These are phyloP conservation scores for Cyberlindnera euphorbiae DNA, from an alignment of 805 yeast genomes.

Conservation along the genomic window DNA sequence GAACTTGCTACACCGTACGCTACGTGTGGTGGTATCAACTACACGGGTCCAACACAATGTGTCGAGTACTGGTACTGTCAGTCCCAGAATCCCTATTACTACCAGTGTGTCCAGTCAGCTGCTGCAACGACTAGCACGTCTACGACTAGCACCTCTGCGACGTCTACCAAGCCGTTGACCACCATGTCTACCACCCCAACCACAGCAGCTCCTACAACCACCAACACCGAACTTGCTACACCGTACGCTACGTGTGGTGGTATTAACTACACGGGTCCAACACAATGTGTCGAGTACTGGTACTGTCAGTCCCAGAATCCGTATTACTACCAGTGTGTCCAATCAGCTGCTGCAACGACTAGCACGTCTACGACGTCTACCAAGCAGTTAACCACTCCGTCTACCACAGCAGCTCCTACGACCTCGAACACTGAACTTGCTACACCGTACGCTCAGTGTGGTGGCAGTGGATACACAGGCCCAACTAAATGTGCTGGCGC, in stretches of 20 bases:
- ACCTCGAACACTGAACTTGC: neutral
- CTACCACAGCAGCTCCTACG: neutral
- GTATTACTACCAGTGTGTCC: conserved; percentile 14
- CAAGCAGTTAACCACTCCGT: no score
- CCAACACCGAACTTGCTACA: conserved; percentile 1
- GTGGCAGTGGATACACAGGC: conserved; percentile 14
- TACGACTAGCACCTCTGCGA: neutral
- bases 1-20: conserved; percentile 3
- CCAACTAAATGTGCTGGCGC: conserved; percentile 14
- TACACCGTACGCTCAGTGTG: conserved; percentile 15
- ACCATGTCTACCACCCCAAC: conserved; percentile 1
- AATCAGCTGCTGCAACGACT: neutral
- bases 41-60: conserved; percentile 10
- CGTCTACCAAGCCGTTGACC: no score
- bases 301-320: conserved; percentile 5
- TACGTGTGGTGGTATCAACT: conserved; percentile 17
- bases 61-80: conserved; percentile 6
- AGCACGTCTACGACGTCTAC: conserved; percentile 3
- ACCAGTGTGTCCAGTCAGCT: conserved; percentile 9
- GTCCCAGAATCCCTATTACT: conserved; percentile 9
- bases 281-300: conserved; percentile 10
- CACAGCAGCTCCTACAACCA: conserved; percentile 1
- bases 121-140: conserved; percentile 4
- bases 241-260: conserved; percentile 20
- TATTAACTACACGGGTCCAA: conserved; percentile 7